A percentile compares a stretch with the other conserved stretches of the same genome.
phyloP scores from a whole-genome alignment of 2,329 filamentous ascomycete genomes.

The Botryotinia narcissicola region DNA sequence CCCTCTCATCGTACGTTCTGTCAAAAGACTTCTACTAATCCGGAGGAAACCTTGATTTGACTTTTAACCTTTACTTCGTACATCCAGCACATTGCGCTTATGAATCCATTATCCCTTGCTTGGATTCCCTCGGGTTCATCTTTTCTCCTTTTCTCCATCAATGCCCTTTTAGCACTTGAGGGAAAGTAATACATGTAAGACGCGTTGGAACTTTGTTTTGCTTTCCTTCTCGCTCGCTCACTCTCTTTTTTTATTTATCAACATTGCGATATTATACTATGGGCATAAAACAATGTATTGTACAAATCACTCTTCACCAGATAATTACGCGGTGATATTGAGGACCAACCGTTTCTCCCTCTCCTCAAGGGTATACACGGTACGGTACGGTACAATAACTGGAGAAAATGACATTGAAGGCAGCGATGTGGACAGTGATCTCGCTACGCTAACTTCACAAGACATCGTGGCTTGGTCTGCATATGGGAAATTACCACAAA shows the following conservation, averaged over 20 bases:
- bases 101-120: background rate
- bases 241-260: too few species aligned
- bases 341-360: too few species aligned
- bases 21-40: too few species aligned
- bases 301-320: too few species aligned
- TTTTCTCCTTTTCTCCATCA: background rate
- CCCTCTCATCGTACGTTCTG: too few species aligned
- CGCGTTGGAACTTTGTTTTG: background rate
- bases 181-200: background rate
- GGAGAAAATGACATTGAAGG: background rate
- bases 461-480: background rate
- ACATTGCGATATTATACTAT: too few species aligned
- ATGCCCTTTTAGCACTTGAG: background rate
- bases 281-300: too few species aligned
- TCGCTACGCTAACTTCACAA: background rate
- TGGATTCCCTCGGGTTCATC: background rate
- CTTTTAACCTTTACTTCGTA: too few species aligned
- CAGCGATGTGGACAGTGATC: background rate
- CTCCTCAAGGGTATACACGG: too few species aligned
- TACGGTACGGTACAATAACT: too few species aligned
- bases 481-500: background rate
- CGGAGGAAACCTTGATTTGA: too few species aligned
- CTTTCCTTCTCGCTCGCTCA: background rate
- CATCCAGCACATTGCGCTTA: background rate
- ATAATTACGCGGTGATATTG: too few species aligned